These are phyloP conservation scores for Malania oleifera DNA, from an alignment of 164 flowering plant genomes.

Conservation along the genomic window DNA sequence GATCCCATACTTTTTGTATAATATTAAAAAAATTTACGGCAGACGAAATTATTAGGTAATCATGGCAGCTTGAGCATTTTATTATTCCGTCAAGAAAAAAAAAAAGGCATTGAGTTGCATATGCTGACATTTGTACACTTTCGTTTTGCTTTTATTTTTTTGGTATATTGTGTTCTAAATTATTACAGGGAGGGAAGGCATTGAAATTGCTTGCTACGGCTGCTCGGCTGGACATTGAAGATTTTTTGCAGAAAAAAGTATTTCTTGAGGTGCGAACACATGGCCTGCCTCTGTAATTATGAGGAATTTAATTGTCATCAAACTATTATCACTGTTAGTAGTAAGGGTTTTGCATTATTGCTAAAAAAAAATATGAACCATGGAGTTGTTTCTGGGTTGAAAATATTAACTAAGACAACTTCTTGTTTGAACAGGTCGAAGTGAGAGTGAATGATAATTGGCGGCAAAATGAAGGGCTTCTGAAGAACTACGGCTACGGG, in stretches of 20 bases:
- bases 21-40: too few relatives aligned
- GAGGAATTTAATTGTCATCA: neutral
- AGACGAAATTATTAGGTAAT: too few relatives aligned
- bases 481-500: constrained; percentile 87
- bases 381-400: too few relatives aligned
- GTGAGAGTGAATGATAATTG: constrained; percentile 90
- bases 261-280: constrained; percentile 69
- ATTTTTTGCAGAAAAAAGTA: constrained; percentile 94
- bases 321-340: too few relatives aligned
- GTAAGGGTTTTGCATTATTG: too few relatives aligned
- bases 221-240: constrained; percentile 94
- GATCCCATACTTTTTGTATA: too few relatives aligned
- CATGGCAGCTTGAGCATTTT: too few relatives aligned
- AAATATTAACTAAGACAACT: neutral
- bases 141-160: neutral
- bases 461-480: constrained; percentile 89
- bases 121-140: too few relatives aligned
- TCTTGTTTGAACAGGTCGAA: constrained; percentile 49
- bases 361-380: too few relatives aligned
- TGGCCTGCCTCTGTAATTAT: neutral
- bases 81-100: too few relatives aligned
- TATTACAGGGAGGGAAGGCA: constrained; percentile 84
- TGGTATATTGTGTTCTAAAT: neutral
- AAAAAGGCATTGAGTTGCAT: too few relatives aligned
- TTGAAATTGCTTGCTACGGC: constrained; percentile 86